Percentiles rank a stretch among this genome's conserved stretches.
Conservation (phyloP, 441 rosid genomes). For the Dalechampia spathulata region DNA sequence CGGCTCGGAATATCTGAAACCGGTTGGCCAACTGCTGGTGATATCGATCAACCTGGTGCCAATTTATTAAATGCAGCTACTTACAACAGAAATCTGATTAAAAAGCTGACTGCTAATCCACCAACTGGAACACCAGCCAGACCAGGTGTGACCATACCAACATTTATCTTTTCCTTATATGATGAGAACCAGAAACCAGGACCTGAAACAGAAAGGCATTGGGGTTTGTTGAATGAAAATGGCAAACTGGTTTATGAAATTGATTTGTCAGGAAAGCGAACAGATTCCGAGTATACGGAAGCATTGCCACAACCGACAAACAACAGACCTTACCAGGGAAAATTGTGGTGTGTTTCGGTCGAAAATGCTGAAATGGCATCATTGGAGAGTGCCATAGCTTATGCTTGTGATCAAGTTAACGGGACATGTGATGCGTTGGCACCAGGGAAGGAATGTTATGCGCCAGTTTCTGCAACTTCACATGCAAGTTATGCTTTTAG, state of each 20-base stretch:
- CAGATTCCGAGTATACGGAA: slow-evolving; percentile 24
- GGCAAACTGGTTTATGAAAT: slow-evolving; percentile 49
- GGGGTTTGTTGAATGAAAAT: slow-evolving; percentile 54
- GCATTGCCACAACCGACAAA: slow-evolving; percentile 41
- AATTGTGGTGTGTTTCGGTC: slow-evolving; percentile 64
- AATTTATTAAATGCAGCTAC: slow-evolving; percentile 64
- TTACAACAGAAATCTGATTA: slow-evolving; percentile 61
- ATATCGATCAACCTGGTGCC: slow-evolving; percentile 65
- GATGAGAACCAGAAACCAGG: slow-evolving; percentile 65
- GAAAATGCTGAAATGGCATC: slow-evolving; percentile 30
- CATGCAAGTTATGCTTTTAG: slow-evolving; percentile 79
- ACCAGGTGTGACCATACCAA: slow-evolving; percentile 47
- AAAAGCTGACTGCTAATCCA: slow-evolving; percentile 35
- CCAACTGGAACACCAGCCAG: slow-evolving; percentile 70
- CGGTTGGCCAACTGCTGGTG: slow-evolving; percentile 84
- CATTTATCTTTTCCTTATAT: slow-evolving; percentile 57
- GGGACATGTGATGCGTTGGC: slow-evolving; percentile 48
- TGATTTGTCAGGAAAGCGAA: slow-evolving; percentile 44
- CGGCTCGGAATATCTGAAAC: slow-evolving; percentile 58
- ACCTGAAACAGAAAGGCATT: slow-evolving; percentile 70
- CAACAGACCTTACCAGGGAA: slow-evolving; percentile 50
- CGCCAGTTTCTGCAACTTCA: slow-evolving; percentile 40
- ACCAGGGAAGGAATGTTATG: slow-evolving; percentile 55
- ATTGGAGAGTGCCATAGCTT: slow-evolving; percentile 30
- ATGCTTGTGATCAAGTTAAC: slow-evolving; percentile 42